A percentile compares a stretch with the other conserved stretches of the same genome.
phyloP scores from a whole-genome alignment of 768 basidiomycete species.

The Atractiella rhizophila region DNA sequence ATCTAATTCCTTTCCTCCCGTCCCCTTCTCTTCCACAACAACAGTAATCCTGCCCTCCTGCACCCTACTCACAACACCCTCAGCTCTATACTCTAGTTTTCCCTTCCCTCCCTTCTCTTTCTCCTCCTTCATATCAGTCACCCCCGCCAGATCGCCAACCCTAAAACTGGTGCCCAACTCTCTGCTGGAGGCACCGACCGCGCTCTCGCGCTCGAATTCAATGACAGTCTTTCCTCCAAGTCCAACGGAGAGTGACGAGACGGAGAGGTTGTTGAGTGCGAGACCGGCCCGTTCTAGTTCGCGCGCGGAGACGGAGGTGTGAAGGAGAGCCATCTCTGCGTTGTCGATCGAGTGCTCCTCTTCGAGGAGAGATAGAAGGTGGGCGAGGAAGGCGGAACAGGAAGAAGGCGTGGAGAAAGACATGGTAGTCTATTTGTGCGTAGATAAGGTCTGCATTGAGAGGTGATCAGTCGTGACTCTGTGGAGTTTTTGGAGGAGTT shows the following conservation, averaged over 20 bases:
- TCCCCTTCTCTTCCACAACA: background rate
- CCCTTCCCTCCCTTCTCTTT: constrained; percentile 6
- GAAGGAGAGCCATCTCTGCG: too few relatives aligned
- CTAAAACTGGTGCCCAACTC: constrained; percentile 6
- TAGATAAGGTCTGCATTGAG: too few relatives aligned
- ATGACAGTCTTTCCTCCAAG: constrained; percentile 10
- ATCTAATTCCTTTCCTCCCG: constrained; percentile 2
- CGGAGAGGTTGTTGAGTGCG: constrained; percentile 2
- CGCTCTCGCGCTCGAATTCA: constrained; percentile 6
- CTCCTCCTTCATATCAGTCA: background rate
- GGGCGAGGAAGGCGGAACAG: too few relatives aligned
- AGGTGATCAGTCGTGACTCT: too few relatives aligned
- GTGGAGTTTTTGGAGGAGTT: too few relatives aligned
- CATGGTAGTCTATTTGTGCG: too few relatives aligned
- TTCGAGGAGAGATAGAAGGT: too few relatives aligned
- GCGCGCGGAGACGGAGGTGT: too few relatives aligned
- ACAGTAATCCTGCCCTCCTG: constrained; percentile 6
- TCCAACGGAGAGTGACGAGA: constrained; percentile 2
- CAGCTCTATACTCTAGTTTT: background rate
- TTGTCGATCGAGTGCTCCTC: too few relatives aligned
- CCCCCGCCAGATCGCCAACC: constrained; percentile 3
- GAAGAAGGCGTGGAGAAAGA: too few relatives aligned
- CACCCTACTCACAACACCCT: constrained; percentile 7
- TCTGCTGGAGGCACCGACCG: constrained; percentile 1
- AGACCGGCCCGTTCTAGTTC: constrained; percentile 6